Conservation (phyloP, 306 rosid genomes). For the Dalbergia cochinchinensis region DNA sequence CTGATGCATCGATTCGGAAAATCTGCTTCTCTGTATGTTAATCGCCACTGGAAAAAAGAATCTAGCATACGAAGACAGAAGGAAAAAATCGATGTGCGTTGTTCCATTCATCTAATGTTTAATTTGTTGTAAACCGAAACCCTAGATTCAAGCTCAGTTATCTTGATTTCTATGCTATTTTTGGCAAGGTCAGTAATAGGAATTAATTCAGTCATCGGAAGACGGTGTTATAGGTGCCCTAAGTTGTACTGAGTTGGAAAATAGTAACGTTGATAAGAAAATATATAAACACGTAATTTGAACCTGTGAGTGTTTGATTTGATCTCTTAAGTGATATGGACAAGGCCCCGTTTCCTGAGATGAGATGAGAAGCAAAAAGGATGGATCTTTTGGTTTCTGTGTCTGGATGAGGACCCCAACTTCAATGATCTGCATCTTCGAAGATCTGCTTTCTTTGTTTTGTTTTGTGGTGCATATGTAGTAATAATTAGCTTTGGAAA, state of each 20-base stretch:
- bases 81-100: not conserved
- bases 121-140: not conserved
- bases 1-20: not conserved
- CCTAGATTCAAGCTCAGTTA: not conserved
- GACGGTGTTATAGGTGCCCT: not conserved
- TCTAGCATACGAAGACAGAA: not conserved
- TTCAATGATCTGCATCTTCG: not conserved
- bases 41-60: not conserved
- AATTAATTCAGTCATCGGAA: not conserved
- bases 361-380: conserved; percentile 7
- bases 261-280: not conserved
- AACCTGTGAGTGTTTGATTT: not conserved
- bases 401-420: conserved; percentile 16
- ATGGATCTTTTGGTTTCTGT: conserved; percentile 7
- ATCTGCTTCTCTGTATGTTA: not conserved
- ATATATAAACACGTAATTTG: not conserved
- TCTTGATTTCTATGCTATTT: not conserved
- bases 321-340: not conserved
- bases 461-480: conserved; percentile 10
- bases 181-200: not conserved
- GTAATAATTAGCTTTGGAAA: not conserved
- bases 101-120: not conserved
- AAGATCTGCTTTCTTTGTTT: not conserved
- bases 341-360: not conserved
- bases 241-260: not conserved